phyloP scores from a whole-genome alignment of 1,284 basidiomycete genomes.

The Microbotryum violaceum region DNA sequence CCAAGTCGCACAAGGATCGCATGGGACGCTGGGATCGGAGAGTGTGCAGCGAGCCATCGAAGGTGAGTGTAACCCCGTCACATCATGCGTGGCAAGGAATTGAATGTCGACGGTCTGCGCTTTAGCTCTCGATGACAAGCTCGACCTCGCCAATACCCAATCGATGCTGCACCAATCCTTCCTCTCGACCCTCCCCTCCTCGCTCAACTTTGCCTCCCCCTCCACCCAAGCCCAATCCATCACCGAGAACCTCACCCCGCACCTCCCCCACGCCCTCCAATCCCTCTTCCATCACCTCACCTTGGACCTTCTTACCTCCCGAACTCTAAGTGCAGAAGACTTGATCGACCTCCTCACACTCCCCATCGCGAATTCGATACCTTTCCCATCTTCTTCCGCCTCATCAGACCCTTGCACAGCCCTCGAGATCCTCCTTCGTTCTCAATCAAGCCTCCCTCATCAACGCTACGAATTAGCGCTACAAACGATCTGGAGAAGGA shows the following conservation, averaged over 20 bases:
- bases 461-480: slow-evolving; percentile 61
- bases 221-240: slow-evolving; percentile 39
- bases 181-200: slow-evolving; percentile 26
- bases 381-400: not conserved
- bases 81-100: slow-evolving; percentile 23
- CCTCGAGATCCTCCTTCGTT: too few relatives aligned
- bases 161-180: slow-evolving; percentile 37
- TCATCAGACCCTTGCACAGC: slow-evolving; percentile 56
- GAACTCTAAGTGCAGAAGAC: slow-evolving; percentile 45
- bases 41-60: slow-evolving; percentile 39
- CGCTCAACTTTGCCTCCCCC: slow-evolving; percentile 32
- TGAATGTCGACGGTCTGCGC: not conserved
- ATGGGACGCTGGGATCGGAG: slow-evolving; percentile 30
- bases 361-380: not conserved
- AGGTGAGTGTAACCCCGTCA: slow-evolving; percentile 5
- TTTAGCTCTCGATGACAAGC: slow-evolving; percentile 45
- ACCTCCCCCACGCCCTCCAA: not conserved
- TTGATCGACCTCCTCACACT: slow-evolving; percentile 48
- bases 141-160: slow-evolving; percentile 52
- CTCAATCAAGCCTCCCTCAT: slow-evolving; percentile 62
- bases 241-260: slow-evolving; percentile 11
- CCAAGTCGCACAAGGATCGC: slow-evolving; percentile 63
- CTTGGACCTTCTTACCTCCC: slow-evolving; percentile 38
- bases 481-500: slow-evolving; percentile 70
- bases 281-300: not conserved